Percentiles rank a stretch among this genome's conserved stretches.
phyloP scores from a whole-genome alignment of 2,329 filamentous ascomycete species.

The Talaromyces sp. region DNA sequence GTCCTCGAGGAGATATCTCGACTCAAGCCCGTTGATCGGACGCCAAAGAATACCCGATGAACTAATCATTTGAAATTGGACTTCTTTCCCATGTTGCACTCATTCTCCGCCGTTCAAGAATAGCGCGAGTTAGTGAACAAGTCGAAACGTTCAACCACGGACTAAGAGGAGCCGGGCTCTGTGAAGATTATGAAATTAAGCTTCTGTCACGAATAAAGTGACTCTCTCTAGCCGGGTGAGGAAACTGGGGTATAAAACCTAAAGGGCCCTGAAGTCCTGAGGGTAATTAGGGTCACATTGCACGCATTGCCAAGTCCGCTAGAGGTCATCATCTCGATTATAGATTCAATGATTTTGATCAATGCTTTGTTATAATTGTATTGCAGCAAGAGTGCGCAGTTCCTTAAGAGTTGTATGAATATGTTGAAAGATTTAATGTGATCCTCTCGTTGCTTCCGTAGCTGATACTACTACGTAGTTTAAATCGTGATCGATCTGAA shows the following conservation, averaged over 20 bases:
- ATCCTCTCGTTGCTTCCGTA: not conserved
- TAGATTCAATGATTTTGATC: not conserved
- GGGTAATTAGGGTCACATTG: not conserved
- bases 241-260: not conserved
- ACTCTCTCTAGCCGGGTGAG: not conserved
- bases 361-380: not conserved
- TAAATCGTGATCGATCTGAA: not conserved
- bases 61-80: not conserved
- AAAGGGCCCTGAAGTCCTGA: not conserved
- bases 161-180: not conserved
- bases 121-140: not conserved
- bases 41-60: not conserved
- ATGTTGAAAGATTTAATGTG: not conserved
- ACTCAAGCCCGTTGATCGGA: not conserved
- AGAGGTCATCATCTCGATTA: not conserved
- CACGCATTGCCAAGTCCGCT: not conserved
- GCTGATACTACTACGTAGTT: not conserved
- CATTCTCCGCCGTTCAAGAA: not conserved
- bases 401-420: not conserved
- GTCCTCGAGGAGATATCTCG: not conserved
- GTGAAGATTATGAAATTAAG: not conserved
- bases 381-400: not conserved
- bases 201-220: not conserved
- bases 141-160: not conserved
- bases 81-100: not conserved